Evolutionary conservation across 2,329 filamentous ascomycete genomes (phyloP).

Genomic region (Pseudocercospora musae): DNA sequence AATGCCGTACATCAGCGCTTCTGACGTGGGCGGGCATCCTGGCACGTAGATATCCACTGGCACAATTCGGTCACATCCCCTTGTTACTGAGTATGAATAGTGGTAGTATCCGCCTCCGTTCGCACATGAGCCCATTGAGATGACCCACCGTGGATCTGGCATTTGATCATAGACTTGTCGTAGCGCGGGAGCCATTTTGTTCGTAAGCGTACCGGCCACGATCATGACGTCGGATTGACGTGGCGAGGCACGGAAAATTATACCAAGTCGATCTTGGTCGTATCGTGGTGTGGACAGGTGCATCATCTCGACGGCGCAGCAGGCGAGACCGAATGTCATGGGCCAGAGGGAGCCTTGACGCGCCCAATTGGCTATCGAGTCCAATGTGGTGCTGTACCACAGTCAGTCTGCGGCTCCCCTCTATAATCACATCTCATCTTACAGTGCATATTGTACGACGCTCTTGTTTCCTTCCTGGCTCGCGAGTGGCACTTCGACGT

Average conservation of each 20-base stretch:
- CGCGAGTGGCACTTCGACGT: slow-evolving; percentile 67
- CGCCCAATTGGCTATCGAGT: slow-evolving; percentile 78
- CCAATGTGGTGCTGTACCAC: slow-evolving; percentile 65
- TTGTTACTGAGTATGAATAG: slow-evolving; percentile 73
- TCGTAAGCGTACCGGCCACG: slow-evolving; percentile 86
- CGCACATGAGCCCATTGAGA: slow-evolving; percentile 79
- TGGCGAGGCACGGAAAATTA: slow-evolving; percentile 85
- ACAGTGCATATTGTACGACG: slow-evolving; percentile 81
- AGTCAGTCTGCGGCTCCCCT: slow-evolving; percentile 19
- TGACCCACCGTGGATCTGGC: slow-evolving; percentile 83
- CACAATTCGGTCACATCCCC: slow-evolving; percentile 72
- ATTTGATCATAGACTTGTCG: slow-evolving; percentile 91
- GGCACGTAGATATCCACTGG: slow-evolving; percentile 79
- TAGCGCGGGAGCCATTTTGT: slow-evolving; percentile 90
- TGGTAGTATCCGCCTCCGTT: slow-evolving; percentile 83
- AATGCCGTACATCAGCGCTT: slow-evolving; percentile 58
- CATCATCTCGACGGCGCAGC: slow-evolving; percentile 93
- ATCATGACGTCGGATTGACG: slow-evolving; percentile 92
- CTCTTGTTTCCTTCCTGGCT: slow-evolving; percentile 79
- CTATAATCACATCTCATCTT: slow-evolving; percentile 44
- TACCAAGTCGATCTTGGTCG: slow-evolving; percentile 83
- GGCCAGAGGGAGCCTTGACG: slow-evolving; percentile 84
- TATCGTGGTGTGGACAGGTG: slow-evolving; percentile 82
- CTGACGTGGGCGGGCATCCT: slow-evolving; percentile 59
- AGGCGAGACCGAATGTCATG: slow-evolving; percentile 83